Evolutionary conservation across 768 basidiomycete genomes (phyloP).

Genomic region (Suillus paluster): DNA sequence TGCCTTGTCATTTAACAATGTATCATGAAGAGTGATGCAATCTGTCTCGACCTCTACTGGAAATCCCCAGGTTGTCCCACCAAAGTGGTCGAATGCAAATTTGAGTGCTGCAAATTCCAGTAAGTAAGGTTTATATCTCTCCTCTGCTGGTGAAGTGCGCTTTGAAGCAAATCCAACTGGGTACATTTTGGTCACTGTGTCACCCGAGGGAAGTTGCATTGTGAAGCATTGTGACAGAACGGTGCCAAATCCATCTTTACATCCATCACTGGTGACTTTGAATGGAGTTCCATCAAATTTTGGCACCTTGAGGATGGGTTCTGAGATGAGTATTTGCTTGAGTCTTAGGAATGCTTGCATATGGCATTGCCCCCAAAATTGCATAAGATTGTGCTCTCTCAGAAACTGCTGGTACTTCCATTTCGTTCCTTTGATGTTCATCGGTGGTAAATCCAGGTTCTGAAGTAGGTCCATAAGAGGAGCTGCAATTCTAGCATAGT

Average conservation of each 20-base stretch:
- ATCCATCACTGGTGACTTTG: slow-evolving; percentile 40
- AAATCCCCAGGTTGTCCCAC: too few relatives aligned
- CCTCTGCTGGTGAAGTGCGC: too few relatives aligned
- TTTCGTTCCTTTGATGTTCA: background rate
- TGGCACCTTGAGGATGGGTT: slow-evolving; percentile 38
- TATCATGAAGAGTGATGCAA: too few relatives aligned
- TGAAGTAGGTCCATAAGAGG: slow-evolving; percentile 36
- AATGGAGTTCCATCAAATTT: slow-evolving; percentile 39
- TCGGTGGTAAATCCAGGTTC: background rate
- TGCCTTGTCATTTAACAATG: too few relatives aligned
- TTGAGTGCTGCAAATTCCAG: too few relatives aligned
- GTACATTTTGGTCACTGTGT: background rate
- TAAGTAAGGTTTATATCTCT: too few relatives aligned
- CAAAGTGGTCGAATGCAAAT: too few relatives aligned
- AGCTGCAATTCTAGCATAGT: slow-evolving; percentile 36
- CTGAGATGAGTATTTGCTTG: slow-evolving; percentile 32
- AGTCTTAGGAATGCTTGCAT: slow-evolving; percentile 28
- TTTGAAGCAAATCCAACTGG: background rate
- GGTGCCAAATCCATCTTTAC: slow-evolving; percentile 31
- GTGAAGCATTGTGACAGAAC: too few relatives aligned
- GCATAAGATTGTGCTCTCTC: background rate
- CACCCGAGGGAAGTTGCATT: background rate
- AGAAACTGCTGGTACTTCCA: background rate
- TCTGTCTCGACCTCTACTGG: too few relatives aligned
- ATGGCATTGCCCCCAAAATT: slow-evolving; percentile 12